Evolutionary conservation across 2,329 filamentous ascomycete species (phyloP).

Genomic region (Ceratocystis destructans): DNA sequence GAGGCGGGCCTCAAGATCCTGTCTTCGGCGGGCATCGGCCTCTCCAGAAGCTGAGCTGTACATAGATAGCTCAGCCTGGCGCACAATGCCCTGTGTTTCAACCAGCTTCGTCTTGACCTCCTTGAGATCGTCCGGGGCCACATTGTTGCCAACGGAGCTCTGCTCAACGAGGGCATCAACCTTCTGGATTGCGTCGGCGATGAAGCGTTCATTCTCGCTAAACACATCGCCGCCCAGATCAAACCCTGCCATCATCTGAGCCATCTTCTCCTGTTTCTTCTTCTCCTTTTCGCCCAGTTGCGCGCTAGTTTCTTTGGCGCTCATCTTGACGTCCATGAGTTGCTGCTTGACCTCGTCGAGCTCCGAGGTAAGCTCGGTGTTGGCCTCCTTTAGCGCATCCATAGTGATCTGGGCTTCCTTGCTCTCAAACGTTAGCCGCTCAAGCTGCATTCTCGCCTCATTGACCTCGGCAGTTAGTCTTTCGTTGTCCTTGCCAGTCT

Average conservation of each 20-base stretch:
- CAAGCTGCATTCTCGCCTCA: conserved; percentile 89
- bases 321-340: conserved; percentile 90
- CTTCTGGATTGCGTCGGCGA: conserved; percentile 71
- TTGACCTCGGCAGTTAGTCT: conserved; percentile 73
- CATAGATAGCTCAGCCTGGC: conserved; percentile 79
- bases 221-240: conserved; percentile 87
- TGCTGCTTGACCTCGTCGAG: conserved; percentile 94
- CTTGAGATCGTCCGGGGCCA: conserved; percentile 69
- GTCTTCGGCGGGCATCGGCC: conserved; percentile 51
- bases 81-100: conserved; percentile 81
- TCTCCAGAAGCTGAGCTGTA: conserved; percentile 54
- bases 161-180: conserved; percentile 67
- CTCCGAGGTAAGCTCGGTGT: conserved; percentile 79
- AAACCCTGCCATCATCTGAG: conserved; percentile 99
- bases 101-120: conserved; percentile 65
- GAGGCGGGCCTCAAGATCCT: conserved; percentile 65
- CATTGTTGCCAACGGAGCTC: conserved; percentile 60
- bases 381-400: conserved; percentile 93
- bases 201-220: conserved; percentile 78
- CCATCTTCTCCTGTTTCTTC: conserved; percentile 98
- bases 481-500: conserved; percentile 81
- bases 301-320: conserved; percentile 80
- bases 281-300: conserved; percentile 94
- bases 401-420: conserved; percentile 96
- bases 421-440: conserved; percentile 88